phyloP scores from a whole-genome alignment of 176 grass and related monocot species.

The Aegilops bicornis region DNA sequence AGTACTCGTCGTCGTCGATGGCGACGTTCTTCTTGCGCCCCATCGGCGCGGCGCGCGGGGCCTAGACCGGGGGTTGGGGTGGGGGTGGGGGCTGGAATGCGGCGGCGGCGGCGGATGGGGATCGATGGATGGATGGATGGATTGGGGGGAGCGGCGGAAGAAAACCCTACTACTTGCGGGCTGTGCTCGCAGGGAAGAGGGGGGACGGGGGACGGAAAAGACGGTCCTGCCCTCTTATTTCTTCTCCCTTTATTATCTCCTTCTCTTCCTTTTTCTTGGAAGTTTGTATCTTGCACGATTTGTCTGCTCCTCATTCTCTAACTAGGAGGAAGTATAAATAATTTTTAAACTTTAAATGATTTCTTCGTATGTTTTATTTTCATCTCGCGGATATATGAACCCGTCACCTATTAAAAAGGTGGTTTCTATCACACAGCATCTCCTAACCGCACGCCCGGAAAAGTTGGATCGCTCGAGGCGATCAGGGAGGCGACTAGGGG shows the following conservation, averaged over 20 bases:
- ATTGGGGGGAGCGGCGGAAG: neutral
- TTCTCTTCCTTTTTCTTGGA: neutral
- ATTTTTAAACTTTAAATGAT: neutral
- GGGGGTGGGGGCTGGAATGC: neutral
- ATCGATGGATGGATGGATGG: conserved; percentile 13
- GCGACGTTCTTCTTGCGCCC: conserved; percentile 89
- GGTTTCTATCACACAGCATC: too few relatives aligned
- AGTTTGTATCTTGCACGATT: neutral
- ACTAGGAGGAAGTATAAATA: neutral
- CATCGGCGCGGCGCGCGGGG: conserved; percentile 33
- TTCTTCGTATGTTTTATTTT: neutral
- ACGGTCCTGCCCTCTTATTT: neutral
- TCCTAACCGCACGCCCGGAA: too few relatives aligned
- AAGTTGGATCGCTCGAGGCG: too few relatives aligned
- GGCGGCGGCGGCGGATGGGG: conserved; percentile 31
- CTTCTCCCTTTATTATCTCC: neutral
- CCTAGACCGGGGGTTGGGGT: neutral
- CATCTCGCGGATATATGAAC: too few relatives aligned
- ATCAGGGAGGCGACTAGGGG: too few relatives aligned
- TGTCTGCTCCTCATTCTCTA: neutral
- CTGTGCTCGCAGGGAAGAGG: neutral
- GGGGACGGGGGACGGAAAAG: neutral
- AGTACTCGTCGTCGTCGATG: conserved; percentile 97
- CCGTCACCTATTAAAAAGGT: too few relatives aligned
- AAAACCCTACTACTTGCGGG: conserved; percentile 36